Evolutionary conservation across 1,284 basidiomycete species (phyloP).

Genomic region (Trametes hirsuta): DNA sequence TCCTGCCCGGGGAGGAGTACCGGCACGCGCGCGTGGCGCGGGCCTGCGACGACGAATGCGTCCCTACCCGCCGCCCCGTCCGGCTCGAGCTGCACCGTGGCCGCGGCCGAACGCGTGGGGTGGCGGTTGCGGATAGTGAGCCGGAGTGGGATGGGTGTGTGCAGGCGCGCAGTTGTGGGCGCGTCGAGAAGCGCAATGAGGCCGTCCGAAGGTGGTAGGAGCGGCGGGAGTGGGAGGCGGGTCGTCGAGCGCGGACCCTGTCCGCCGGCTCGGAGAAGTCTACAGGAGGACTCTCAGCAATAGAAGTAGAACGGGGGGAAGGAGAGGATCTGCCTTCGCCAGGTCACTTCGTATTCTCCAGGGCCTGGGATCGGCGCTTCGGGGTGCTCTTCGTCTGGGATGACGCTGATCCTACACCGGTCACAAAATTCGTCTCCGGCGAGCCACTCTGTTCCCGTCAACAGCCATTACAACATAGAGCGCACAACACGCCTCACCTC

Average conservation of each 20-base stretch:
- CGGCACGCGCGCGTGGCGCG: slow-evolving; percentile 65
- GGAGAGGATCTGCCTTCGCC: slow-evolving; percentile 60
- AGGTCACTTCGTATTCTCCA: slow-evolving; percentile 62
- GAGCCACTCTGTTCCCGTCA: slow-evolving; percentile 53
- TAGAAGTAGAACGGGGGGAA: not conserved
- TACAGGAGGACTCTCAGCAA: slow-evolving; percentile 24
- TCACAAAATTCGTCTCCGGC: slow-evolving; percentile 66
- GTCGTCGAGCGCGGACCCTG: slow-evolving; percentile 50
- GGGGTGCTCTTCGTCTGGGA: slow-evolving; percentile 45
- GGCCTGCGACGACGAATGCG: slow-evolving; percentile 72
- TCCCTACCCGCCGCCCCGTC: slow-evolving; percentile 50
- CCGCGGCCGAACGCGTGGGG: slow-evolving; percentile 60
- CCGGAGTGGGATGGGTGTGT: slow-evolving; percentile 56
- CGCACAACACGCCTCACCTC: slow-evolving; percentile 25
- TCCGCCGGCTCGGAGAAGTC: slow-evolving; percentile 47
- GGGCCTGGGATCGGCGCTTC: slow-evolving; percentile 47
- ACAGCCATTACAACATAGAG: not conserved
- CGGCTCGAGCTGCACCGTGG: slow-evolving; percentile 68
- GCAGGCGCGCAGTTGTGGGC: slow-evolving; percentile 63
- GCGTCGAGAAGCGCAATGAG: slow-evolving; percentile 67
- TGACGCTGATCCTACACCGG: slow-evolving; percentile 53
- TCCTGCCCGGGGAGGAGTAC: slow-evolving; percentile 72
- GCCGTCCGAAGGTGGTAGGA: slow-evolving; percentile 59
- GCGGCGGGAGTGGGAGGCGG: slow-evolving; percentile 56
- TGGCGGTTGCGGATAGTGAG: slow-evolving; percentile 70